A percentile compares a stretch with the other conserved stretches of the same genome.
Conservation (phyloP, 2,329 filamentous ascomycete species). For the Pestalotiopsis sp. region DNA sequence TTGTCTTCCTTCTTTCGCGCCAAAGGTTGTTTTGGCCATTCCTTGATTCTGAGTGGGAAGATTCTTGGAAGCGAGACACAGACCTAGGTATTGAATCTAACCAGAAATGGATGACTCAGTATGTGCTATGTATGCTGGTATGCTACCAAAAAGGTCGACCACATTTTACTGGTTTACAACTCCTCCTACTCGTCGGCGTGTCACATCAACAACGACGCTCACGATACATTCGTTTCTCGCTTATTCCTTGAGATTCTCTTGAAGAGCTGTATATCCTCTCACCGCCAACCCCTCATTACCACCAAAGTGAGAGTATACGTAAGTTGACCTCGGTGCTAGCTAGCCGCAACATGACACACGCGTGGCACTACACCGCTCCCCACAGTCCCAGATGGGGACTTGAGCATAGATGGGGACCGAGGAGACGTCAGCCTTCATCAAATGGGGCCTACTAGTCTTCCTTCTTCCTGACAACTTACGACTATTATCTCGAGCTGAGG, state of each 20-base stretch:
- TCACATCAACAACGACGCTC: background rate
- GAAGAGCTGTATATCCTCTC: background rate
- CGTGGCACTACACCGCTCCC: background rate
- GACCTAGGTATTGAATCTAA: background rate
- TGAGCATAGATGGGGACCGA: background rate
- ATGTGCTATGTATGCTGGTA: background rate
- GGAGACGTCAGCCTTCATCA: background rate
- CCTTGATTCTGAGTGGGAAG: background rate
- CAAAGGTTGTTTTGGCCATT: background rate
- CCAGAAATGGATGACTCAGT: background rate
- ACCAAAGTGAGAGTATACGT: background rate
- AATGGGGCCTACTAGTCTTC: background rate
- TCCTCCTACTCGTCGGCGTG: background rate
- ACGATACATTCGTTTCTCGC: background rate
- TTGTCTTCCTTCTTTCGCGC: slow-evolving; percentile 5
- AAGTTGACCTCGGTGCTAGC: background rate
- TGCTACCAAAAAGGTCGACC: background rate
- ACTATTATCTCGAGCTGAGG: background rate
- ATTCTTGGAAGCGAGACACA: background rate
- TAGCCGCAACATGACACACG: background rate
- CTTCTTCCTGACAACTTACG: background rate
- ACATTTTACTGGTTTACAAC: background rate
- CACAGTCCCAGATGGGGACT: background rate
- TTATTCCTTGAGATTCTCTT: too few species aligned
- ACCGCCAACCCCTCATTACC: background rate